Percentiles rank a stretch among this genome's conserved stretches.
Conservation (phyloP, 192 early-diverging fungal species). For the Coemansia sp. region DNA sequence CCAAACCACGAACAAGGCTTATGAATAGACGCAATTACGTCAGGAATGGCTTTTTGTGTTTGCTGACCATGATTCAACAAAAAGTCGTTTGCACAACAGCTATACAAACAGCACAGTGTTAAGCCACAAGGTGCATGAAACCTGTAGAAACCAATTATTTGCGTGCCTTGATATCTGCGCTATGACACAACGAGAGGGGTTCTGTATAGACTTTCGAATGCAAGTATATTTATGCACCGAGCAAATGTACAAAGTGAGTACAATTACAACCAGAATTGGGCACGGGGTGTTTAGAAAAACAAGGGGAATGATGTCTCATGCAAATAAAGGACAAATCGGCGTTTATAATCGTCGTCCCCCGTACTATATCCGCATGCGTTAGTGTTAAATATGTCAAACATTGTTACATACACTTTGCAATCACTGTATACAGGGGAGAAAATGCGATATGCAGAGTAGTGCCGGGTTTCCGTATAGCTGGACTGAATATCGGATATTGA, state of each 20-base stretch:
- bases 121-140: background rate
- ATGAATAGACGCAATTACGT: too few species aligned
- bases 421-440: background rate
- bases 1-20: too few species aligned
- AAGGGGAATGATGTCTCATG: background rate
- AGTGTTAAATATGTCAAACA: background rate
- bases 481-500: background rate
- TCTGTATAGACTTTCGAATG: slow-evolving; percentile 3
- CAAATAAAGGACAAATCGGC: background rate
- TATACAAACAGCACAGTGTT: background rate
- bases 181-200: background rate
- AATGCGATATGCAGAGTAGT: slow-evolving; percentile 7
- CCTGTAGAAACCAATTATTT: background rate
- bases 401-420: background rate
- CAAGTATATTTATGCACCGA: background rate
- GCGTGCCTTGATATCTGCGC: background rate
- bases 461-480: slow-evolving; percentile 1
- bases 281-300: background rate
- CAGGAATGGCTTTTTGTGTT: too few species aligned
- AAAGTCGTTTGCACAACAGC: too few species aligned
- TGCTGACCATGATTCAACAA: too few species aligned
- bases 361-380: background rate
- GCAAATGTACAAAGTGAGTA: background rate
- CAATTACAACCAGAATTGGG: background rate
- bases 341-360: too few species aligned